Conservation (phyloP, 768 basidiomycete genomes). For the Daedaleopsis nitida region DNA sequence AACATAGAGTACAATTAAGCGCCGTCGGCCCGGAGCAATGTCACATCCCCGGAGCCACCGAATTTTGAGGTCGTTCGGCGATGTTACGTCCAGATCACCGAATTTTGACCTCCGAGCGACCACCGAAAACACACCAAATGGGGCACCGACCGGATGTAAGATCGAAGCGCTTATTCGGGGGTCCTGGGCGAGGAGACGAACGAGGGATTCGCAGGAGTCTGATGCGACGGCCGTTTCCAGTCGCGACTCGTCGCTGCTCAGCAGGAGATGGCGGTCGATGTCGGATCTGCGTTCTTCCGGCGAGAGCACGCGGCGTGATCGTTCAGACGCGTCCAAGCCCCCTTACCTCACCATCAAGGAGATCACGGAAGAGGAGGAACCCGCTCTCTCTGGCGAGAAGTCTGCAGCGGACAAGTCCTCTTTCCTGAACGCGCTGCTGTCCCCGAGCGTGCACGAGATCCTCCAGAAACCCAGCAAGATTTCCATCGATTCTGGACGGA, state of each 20-base stretch:
- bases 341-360: constrained; percentile 14
- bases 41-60: too few relatives aligned
- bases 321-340: neutral
- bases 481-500: constrained; percentile 12
- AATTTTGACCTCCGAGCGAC: too few relatives aligned
- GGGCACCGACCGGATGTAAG: too few relatives aligned
- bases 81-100: too few relatives aligned
- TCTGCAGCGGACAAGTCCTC: constrained; percentile 5
- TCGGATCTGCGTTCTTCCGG: constrained; percentile 18
- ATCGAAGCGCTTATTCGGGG: too few relatives aligned
- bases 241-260: constrained; percentile 15
- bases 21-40: too few relatives aligned
- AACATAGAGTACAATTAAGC: too few relatives aligned
- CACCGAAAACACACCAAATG: too few relatives aligned
- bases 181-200: too few relatives aligned
- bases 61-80: too few relatives aligned
- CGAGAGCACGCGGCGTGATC: neutral
- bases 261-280: constrained; percentile 24
- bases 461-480: constrained; percentile 20
- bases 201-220: constrained; percentile 70
- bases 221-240: constrained; percentile 51
- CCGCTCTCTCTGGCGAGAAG: neutral
- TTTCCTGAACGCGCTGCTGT: constrained; percentile 18
- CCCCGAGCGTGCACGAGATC: constrained; percentile 15
- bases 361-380: constrained; percentile 17